Base-by-base conservation (phyloP, 441 rosid species). In the Adansonia grandidieri region DNA sequence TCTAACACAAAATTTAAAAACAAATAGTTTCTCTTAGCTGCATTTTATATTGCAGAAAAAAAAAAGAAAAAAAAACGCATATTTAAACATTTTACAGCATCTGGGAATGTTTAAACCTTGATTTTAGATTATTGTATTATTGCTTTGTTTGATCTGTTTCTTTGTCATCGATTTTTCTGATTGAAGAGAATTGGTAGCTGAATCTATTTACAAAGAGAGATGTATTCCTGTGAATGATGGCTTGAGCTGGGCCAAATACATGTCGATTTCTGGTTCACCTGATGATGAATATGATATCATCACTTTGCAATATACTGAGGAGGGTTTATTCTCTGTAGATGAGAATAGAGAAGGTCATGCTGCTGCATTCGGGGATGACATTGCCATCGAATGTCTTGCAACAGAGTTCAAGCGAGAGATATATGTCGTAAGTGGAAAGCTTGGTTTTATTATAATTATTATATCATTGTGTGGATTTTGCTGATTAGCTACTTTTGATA, bases 321-420 rank as follows among this genome's bases (percentile, higher is more conserved):
- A 92, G 57, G 99, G 98, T 51, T 88, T 96, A 58, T 88, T 94
- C 64, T 92, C 93, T 47, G 92, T 94, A 22, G 97, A 94, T 24
- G 99, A 94, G 87, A 94, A 94, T 64, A 80, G 95, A 80, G 82
- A 78, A 48, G 99, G 99, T 5, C 96, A 86, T 75, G 93, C 96
- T 1, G 99, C 97, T 0, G 97, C 98, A 1, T 96, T 96, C 68
- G 99, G 98, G 10, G 99, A 96, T 86, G 98, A 96, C 75, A 91
- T 96, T 24, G 99, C 99, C 0, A 91, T 96, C 0, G 97, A 96
- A 78, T 94, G 97, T 80, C 93, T 96, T 48, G 99, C 98, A 2
- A 96, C 98, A 9, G 97, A 96, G 88, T 94, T 96, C 84, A 89
- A 91, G 82, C 88, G 97, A 37, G 98, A 96, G 85, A 88, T 96